Percentiles rank a stretch among this genome's conserved stretches.
Conservation (phyloP, 768 basidiomycete species). For the Amyloporia xantha region DNA sequence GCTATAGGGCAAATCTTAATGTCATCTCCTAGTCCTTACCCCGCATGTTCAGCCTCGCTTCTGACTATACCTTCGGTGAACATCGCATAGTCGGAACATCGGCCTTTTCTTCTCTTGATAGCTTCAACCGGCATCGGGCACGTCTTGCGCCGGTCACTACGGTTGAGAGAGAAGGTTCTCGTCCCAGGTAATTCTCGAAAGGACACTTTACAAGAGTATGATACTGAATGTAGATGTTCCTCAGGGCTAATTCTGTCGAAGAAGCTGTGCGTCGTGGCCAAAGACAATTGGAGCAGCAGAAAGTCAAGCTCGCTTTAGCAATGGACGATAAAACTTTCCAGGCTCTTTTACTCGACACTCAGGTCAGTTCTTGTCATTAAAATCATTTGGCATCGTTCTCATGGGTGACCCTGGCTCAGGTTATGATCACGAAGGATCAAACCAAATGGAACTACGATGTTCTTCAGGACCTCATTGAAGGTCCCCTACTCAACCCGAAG, state of each 20-base stretch:
- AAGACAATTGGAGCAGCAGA: slow-evolving; percentile 84
- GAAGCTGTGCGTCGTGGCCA: slow-evolving; percentile 85
- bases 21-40: slow-evolving; percentile 59
- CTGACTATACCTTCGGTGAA: slow-evolving; percentile 69
- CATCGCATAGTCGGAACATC: slow-evolving; percentile 79
- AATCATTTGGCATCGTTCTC: not conserved
- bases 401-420: slow-evolving; percentile 36
- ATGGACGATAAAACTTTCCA: slow-evolving; percentile 96
- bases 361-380: slow-evolving; percentile 40
- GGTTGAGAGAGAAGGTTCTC: slow-evolving; percentile 35
- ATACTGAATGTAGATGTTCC: too few species aligned
- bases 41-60: slow-evolving; percentile 76
- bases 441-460: slow-evolving; percentile 91
- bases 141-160: slow-evolving; percentile 54
- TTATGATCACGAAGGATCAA: slow-evolving; percentile 83
- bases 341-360: slow-evolving; percentile 75
- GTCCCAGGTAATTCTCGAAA: slow-evolving; percentile 47
- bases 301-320: slow-evolving; percentile 84
- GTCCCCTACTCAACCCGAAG: slow-evolving; percentile 85
- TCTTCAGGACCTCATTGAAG: slow-evolving; percentile 84
- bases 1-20: not conserved
- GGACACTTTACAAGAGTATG: not conserved
- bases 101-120: slow-evolving; percentile 83
- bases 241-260: slow-evolving; percentile 76
- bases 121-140: slow-evolving; percentile 83